Evolutionary conservation across 371 early-diverging fungal genomes (phyloP).

Genomic region (Mortierella sp.): DNA sequence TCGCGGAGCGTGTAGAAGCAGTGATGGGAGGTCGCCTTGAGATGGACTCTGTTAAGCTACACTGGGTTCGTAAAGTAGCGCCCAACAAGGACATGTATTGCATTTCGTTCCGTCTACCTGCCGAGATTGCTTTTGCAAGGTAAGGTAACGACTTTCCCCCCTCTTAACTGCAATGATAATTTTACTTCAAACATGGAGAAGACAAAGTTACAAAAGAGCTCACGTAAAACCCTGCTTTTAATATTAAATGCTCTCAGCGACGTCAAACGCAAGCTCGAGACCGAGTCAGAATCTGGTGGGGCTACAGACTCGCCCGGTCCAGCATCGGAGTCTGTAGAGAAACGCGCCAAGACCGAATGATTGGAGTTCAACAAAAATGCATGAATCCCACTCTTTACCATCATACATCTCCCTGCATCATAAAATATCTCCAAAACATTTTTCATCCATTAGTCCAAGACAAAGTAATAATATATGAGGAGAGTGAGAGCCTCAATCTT

Average conservation of each 20-base stretch:
- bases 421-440: no score
- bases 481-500: not conserved
- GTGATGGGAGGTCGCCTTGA: conserved; percentile 65
- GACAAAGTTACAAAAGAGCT: not conserved
- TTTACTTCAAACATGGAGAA: not conserved
- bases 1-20: conserved; percentile 71
- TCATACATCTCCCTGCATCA: no score
- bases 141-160: conserved; percentile 34
- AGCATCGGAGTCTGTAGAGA: conserved; percentile 31
- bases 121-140: conserved; percentile 61
- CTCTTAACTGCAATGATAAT: no score
- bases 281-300: conserved; percentile 7
- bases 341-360: conserved; percentile 42
- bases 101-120: conserved; percentile 82
- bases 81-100: conserved; percentile 99
- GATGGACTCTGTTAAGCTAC: conserved; percentile 62
- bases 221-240: not conserved
- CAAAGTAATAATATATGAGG: not conserved
- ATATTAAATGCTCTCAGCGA: conserved; percentile 28
- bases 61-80: conserved; percentile 93
- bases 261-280: conserved; percentile 45
- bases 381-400: no score
- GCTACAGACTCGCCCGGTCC: conserved; percentile 2
- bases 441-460: not conserved
- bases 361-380: not conserved